Base-by-base conservation (phyloP, 306 rosid genomes). In the Vigna unguiculata region DNA sequence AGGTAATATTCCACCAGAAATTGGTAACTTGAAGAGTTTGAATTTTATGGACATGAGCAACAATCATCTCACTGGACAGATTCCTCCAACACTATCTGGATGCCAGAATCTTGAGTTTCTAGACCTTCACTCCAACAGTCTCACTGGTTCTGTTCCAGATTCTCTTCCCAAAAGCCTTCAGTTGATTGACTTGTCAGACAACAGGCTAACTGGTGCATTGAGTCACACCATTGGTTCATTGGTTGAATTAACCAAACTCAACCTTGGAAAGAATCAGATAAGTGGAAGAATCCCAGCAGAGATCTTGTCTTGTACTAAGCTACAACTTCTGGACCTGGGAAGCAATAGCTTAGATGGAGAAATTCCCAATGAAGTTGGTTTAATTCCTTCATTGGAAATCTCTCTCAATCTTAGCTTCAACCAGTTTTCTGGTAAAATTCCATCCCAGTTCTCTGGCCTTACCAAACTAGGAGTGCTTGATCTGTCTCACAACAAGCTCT, bases 401-500 rank as follows among this genome's bases (percentile, higher is more conserved):
- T 85, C 97, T 45, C 96, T 96, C 71, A 96, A 96, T 77, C 87
- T 96, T 15, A 92, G 98, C 80, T 82, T 16, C 45, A 96, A 96
- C 87, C 87, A 80, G 41, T 81, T 96, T 71, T 92, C 98, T 2
- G 99, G 99, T 54, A 77, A 86, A 74, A 88, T 96, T 51, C 99
- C 99, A 38, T 52, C 83, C 2, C 82, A 89, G 20, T 87, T 92
- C 74, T 88, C 99, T 25, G 71, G 81, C 46, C 93, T 96, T 7
- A 80, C 46, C 69, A 92, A 83, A 83, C 86, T 96, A 51, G 96
- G 93, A 72, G 80, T 86, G 16, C 97, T 96, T 80, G 99, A 96
- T 80, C 81, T 96, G 75, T 96, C 99, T 69, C 96, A 88, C 83
- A 96, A 96, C 91, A 83, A 82, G 61, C 93, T 96, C 83, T 84